Percentiles rank a stretch among this genome's conserved stretches.
phyloP scores from a whole-genome alignment of 495 filamentous ascomycete species.

The Podospora tetraspora region DNA sequence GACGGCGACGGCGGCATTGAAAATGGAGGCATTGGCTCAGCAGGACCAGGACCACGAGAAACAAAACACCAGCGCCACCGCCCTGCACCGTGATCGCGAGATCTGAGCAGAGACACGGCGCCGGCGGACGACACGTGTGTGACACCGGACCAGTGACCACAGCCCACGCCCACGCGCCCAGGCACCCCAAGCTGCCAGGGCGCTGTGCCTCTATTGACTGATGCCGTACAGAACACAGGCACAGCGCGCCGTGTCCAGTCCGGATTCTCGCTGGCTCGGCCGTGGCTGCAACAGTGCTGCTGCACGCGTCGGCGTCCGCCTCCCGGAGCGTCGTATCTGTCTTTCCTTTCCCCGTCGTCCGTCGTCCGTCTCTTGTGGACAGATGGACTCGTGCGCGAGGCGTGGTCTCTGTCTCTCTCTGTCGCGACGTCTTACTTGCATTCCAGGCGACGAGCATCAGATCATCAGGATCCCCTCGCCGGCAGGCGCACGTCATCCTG shows the following conservation, averaged over 20 bases:
- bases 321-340: constrained; percentile 6
- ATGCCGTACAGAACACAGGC: constrained; percentile 12
- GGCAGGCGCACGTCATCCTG: too few relatives aligned
- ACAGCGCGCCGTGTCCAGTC: constrained; percentile 4
- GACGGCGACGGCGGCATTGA: neutral
- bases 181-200: constrained; percentile 7
- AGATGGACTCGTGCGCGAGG: neutral
- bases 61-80: neutral
- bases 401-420: neutral
- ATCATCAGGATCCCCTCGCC: too few relatives aligned
- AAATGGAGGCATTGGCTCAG: neutral
- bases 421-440: neutral
- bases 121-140: constrained; percentile 8
- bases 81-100: constrained; percentile 1
- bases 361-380: neutral
- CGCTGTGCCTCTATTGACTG: constrained; percentile 6
- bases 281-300: constrained; percentile 3
- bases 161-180: neutral
- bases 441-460: neutral
- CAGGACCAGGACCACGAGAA: neutral
- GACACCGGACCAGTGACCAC: neutral
- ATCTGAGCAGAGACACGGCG: neutral
- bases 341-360: neutral
- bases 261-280: neutral
- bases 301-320: constrained; percentile 10